Base-by-base conservation (phyloP, 768 basidiomycete species). In the Naganishia kalamii region DNA sequence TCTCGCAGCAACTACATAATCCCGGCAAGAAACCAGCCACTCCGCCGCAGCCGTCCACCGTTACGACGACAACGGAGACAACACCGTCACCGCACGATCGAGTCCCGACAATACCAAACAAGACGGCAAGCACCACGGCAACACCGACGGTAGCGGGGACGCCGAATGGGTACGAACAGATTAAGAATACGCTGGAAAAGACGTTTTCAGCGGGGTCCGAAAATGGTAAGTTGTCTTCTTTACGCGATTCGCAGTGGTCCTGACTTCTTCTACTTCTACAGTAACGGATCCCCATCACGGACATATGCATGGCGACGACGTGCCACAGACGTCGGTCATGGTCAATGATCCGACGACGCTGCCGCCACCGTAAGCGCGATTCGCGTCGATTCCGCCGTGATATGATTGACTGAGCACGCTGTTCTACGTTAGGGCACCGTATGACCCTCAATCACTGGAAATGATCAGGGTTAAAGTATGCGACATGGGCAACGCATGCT, bases 401-500 rank as follows among this genome's bases (percentile, higher is more conserved):
- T n/a, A n/a, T n/a, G n/a, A n/a, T n/a, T n/a, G n/a, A n/a, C n/a
- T n/a, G n/a, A n/a, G n/a, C n/a, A n/a, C n/a, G n/a, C n/a, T 40
- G 46, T 30, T 50, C 12, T 25, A 7, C 48, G 12, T 50, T 29
- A 50, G 48, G 13, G 62, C 62, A 17, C 75, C 77, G 13, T 78
- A 76, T 50, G 77, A 78, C 62, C 74, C 74, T 1, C 69, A 72
- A 48, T 72, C 66, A 35, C 62, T 76, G 33, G 74, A 76, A 67
- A 71, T 74, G 65, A 96, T 98, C 68, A 97, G 92, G 6, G 96
- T 99, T 60, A 97, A 98, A 83, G 98, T 99, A 74, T 96, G 94
- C 32, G 96, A 99, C 83, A 80, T 99, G 60, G 96, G 96, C 8
- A 98, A 98, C 78, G 92, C 92, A 27, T 92, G 92, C 37, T 92